These are phyloP conservation scores for Delphinella strobiligena DNA, from an alignment of 2,329 filamentous ascomycete species.

Conservation along the genomic window DNA sequence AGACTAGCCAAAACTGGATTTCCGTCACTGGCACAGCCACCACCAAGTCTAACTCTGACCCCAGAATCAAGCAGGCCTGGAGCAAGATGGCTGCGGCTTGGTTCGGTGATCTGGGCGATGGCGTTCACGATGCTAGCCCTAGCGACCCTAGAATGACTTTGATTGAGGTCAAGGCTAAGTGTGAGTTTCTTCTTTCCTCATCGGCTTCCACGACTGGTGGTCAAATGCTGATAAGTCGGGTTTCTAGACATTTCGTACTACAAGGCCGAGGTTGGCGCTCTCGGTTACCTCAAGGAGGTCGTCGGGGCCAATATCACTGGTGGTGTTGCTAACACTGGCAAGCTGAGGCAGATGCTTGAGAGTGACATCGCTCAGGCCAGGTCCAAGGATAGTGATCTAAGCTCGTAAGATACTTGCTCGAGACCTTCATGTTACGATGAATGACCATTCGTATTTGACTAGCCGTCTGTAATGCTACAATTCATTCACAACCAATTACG, in stretches of 20 bases:
- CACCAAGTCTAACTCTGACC: conserved; percentile 30
- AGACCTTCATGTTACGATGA: background rate
- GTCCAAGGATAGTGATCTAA: conserved; percentile 16
- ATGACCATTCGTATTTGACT: no score
- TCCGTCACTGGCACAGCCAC: conserved; percentile 32
- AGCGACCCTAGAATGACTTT: conserved; percentile 37
- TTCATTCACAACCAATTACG: no score
- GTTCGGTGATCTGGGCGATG: conserved; percentile 40
- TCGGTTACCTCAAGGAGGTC: conserved; percentile 22
- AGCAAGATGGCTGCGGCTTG: conserved; percentile 28
- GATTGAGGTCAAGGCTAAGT: conserved; percentile 26
- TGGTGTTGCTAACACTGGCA: conserved; percentile 21
- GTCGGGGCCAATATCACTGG: conserved; percentile 19
- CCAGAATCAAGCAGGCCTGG: conserved; percentile 37
- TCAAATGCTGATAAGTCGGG: background rate
- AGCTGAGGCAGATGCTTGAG: conserved; percentile 20
- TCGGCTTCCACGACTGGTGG: no score
- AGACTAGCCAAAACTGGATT: conserved; percentile 35
- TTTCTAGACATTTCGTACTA: conserved; percentile 23
- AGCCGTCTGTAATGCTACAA: no score
- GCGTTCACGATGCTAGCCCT: conserved; percentile 32
- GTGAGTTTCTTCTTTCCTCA: conserved; percentile 11
- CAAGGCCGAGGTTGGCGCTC: conserved; percentile 16
- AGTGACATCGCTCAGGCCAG: conserved; percentile 21
- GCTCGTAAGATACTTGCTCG: conserved; percentile 10